phyloP scores from a whole-genome alignment of 306 rosid genomes.

The barrel medic (Medicago truncatula) region MtrunA17r5.0-ANR NC_053044.1:29372501-29373000 shows the following conservation, averaged over 20 bases:
- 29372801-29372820: not conserved
- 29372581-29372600: not conserved
- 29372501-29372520: not conserved
- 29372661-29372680: conserved; percentile 11
- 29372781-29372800: not conserved
- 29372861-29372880: not conserved
- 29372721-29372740: not conserved
- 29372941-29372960: not conserved
- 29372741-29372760: not conserved
- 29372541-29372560: conserved; percentile 67
- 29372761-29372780: not conserved
- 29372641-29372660: not conserved
- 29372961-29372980: not conserved
- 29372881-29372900: no score
- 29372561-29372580: conserved; percentile 58
- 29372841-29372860: conserved; percentile 28
- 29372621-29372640: not conserved
- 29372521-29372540: conserved; percentile 66
- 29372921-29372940: not conserved
- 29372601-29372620: not conserved
- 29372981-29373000: no score
- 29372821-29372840: not conserved
- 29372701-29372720: not conserved
- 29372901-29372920: no score
- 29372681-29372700: conserved; percentile 8